Percentiles rank a stretch among this genome's conserved stretches.
Evolutionary conservation across 495 filamentous ascomycete species (phyloP).

Genomic region (Neurospora cerealis): DNA sequence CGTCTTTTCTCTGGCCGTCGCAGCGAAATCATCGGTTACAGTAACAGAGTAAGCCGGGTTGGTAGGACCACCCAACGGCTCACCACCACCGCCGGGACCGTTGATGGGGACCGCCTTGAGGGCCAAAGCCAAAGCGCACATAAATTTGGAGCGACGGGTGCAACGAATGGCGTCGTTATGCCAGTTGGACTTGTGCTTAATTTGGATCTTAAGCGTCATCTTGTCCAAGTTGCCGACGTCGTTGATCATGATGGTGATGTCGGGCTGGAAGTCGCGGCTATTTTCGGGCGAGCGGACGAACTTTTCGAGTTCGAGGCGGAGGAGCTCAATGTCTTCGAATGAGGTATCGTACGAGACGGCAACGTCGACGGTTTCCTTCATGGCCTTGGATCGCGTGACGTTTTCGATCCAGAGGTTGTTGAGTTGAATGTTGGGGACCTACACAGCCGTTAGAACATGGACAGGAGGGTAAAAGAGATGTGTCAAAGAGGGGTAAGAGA

Average conservation of each 20-base stretch:
- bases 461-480: background rate
- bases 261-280: slow-evolving; percentile 79
- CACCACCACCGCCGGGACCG: slow-evolving; percentile 62
- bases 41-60: slow-evolving; percentile 70
- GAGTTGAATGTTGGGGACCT: slow-evolving; percentile 76
- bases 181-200: slow-evolving; percentile 95
- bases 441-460: background rate
- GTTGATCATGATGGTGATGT: slow-evolving; percentile 65
- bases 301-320: slow-evolving; percentile 68
- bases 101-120: slow-evolving; percentile 82
- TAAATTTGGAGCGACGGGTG: slow-evolving; percentile 84
- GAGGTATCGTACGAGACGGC: slow-evolving; percentile 74
- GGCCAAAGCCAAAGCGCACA: slow-evolving; percentile 84
- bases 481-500: background rate
- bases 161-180: slow-evolving; percentile 78
- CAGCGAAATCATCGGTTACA: slow-evolving; percentile 54
- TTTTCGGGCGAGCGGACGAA: slow-evolving; percentile 87
- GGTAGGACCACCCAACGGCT: slow-evolving; percentile 53
- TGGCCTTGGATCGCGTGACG: slow-evolving; percentile 76
- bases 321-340: slow-evolving; percentile 75
- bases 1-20: slow-evolving; percentile 47
- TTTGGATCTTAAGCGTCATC: slow-evolving; percentile 68
- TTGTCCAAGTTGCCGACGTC: slow-evolving; percentile 84
- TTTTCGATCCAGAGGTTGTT: slow-evolving; percentile 93
- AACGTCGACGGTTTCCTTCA: slow-evolving; percentile 78